Evolutionary conservation across 805 yeast species (phyloP).

Genomic region (Starmerella tilneyi): DNA sequence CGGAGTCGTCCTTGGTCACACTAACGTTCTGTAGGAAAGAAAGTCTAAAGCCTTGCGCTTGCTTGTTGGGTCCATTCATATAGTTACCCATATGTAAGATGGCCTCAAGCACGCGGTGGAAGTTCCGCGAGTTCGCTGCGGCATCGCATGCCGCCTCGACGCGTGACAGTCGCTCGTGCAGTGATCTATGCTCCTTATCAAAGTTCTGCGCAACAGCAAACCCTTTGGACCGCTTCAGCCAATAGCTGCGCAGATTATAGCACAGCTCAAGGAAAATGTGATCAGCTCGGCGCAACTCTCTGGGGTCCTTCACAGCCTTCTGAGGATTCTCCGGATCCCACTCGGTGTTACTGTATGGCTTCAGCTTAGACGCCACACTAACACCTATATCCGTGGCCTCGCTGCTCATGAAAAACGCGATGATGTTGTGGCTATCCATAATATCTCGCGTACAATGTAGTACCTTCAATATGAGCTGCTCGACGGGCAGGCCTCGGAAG

Average conservation of each 20-base stretch:
- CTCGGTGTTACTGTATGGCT: slow-evolving; percentile 64
- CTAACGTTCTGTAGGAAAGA: slow-evolving; percentile 82
- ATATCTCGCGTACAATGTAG: slow-evolving; percentile 67
- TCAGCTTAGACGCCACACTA: slow-evolving; percentile 56
- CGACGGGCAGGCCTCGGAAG: slow-evolving; percentile 52
- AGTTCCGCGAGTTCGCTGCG: slow-evolving; percentile 53
- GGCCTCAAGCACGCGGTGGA: slow-evolving; percentile 66
- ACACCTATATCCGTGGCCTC: slow-evolving; percentile 67
- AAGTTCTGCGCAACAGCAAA: slow-evolving; percentile 56
- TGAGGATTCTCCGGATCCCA: slow-evolving; percentile 37
- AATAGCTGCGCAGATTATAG: slow-evolving; percentile 74
- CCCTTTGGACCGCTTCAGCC: slow-evolving; percentile 88
- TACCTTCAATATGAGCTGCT: slow-evolving; percentile 57
- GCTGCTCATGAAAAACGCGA: slow-evolving; percentile 74
- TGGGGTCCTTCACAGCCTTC: slow-evolving; percentile 57
- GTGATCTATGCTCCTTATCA: slow-evolving; percentile 68
- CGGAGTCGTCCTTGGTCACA: slow-evolving; percentile 80
- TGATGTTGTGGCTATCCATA: slow-evolving; percentile 54
- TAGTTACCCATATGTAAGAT: slow-evolving; percentile 88
- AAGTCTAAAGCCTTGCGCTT: slow-evolving; percentile 84
- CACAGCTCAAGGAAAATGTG: slow-evolving; percentile 71
- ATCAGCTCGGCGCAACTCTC: slow-evolving; percentile 77
- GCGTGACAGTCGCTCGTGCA: slow-evolving; percentile 52
- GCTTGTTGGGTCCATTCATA: slow-evolving; percentile 89
- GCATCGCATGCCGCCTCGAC: slow-evolving; percentile 66